phyloP scores from a whole-genome alignment of 306 rosid species.

The Alnus glutinosa region DNA sequence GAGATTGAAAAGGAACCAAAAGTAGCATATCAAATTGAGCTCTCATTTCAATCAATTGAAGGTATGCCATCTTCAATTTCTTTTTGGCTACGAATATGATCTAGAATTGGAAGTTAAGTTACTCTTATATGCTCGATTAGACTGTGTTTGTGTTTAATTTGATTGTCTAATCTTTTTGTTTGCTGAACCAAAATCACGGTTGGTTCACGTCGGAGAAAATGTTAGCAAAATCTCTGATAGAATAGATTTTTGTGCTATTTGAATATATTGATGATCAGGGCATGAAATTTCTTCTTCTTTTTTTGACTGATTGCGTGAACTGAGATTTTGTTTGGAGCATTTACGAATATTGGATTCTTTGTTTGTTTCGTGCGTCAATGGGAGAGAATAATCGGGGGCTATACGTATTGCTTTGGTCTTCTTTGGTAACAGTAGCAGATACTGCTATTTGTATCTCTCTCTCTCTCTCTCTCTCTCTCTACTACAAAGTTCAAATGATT shows the following conservation, averaged over 20 bases:
- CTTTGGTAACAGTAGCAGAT: neutral
- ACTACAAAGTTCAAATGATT: neutral
- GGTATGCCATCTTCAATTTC: neutral
- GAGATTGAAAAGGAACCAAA: too few relatives aligned
- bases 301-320: neutral
- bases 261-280: neutral
- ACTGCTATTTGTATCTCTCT: neutral
- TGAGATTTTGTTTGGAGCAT: neutral
- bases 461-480: neutral
- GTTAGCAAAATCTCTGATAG: neutral
- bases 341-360: neutral
- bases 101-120: neutral
- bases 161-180: too few relatives aligned
- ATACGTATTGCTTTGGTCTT: neutral
- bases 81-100: neutral
- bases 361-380: neutral
- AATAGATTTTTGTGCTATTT: neutral
- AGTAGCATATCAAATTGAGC: neutral
- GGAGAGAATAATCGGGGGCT: neutral
- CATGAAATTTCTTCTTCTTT: neutral
- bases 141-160: neutral
- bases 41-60: neutral
- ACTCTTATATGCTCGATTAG: neutral
- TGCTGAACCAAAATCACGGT: too few relatives aligned
- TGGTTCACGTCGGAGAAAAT: neutral